Conservation (phyloP, 805 yeast genomes). For the Sugiyamaella qingdaonensis region DNA sequence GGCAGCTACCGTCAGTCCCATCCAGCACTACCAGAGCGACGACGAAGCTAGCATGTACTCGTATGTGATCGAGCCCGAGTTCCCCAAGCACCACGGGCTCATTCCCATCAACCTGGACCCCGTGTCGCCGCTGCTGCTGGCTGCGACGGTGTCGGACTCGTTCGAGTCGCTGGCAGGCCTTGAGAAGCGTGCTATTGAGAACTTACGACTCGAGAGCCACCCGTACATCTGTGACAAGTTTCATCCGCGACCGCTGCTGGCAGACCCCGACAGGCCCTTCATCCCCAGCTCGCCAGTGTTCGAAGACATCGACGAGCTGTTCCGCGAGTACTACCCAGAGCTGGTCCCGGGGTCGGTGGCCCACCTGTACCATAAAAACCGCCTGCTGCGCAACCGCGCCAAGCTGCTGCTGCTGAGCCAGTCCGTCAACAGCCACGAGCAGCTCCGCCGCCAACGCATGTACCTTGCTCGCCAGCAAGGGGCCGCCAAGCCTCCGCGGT, state of each 20-base stretch:
- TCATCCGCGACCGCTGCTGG: constrained; percentile 20
- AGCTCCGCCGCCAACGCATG: constrained; percentile 10
- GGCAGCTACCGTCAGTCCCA: background rate
- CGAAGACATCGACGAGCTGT: constrained; percentile 18
- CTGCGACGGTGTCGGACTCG: constrained; percentile 13
- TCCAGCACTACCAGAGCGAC: background rate
- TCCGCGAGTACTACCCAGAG: constrained; percentile 21
- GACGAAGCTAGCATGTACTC: background rate
- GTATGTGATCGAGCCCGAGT: constrained; percentile 3
- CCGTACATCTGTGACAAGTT: constrained; percentile 20
- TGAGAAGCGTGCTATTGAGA: constrained; percentile 14
- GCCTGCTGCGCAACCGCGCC: constrained; percentile 23
- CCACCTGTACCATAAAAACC: constrained; percentile 17
- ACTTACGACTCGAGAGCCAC: constrained; percentile 19
- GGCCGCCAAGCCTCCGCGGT: background rate
- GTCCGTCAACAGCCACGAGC: constrained; percentile 15
- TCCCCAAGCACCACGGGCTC: constrained; percentile 9
- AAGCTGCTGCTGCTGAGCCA: constrained; percentile 15
- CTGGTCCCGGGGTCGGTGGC: constrained; percentile 12
- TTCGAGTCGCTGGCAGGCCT: constrained; percentile 13
- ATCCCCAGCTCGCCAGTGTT: constrained; percentile 24
- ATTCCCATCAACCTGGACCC: constrained; percentile 21
- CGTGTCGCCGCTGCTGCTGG: constrained; percentile 19
- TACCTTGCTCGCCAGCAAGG: constrained; percentile 12
- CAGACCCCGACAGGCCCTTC: constrained; percentile 23